Evolutionary conservation across 2,329 filamentous ascomycete species (phyloP), one percentile per base, ranked within the genome.

Genomic region (Botrytis aclada): DNA sequence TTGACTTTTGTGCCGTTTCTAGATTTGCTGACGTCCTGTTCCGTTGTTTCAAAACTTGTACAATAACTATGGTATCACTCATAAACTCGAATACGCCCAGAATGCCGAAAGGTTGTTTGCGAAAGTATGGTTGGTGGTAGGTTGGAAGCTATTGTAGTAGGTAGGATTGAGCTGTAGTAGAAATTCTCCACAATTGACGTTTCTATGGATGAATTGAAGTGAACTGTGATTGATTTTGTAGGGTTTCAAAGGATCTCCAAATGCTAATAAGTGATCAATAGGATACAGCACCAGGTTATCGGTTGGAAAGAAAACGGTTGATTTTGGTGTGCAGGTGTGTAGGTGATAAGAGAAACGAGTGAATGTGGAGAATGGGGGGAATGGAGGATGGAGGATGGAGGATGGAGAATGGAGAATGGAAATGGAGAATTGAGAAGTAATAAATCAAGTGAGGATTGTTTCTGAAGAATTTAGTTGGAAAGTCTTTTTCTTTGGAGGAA

Each of bases 331-430:
- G 47, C 34, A 43, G 61, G 25, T 10, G 16, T 29, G 47, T 18
- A 58, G 47, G 65, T 58, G 34, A 56, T 7, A 29, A 69, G 45
- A 41, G 61, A 64, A 45, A 64, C 65, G 29, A 56, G 65, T 54
- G 47, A 67, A 67, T 67, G 65, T 67, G 65, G 65, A 67, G 65
- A 67, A 67, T 39, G 64, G 45, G 25, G 25, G 20, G 32, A 29
- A 37, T 34, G 63, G 34, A 25, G 56, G 8, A 66, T 66, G 22
- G 45, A 34, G 56, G 25, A 32, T 61, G 58, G 54, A 32, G 16
- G 5, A 10, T 58, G 58, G 58, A 22, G 10, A 37, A 4, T 61
- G 32, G 32, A 22, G 2, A 16, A 3, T 60, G 58, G 22, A 14
- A 9, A 39, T 32, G 51, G 25, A 34, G 34, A 39, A 62, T n/a